Base-by-base conservation (phyloP, 2,329 filamentous ascomycete genomes). In the Fusarium scirpi region DNA sequence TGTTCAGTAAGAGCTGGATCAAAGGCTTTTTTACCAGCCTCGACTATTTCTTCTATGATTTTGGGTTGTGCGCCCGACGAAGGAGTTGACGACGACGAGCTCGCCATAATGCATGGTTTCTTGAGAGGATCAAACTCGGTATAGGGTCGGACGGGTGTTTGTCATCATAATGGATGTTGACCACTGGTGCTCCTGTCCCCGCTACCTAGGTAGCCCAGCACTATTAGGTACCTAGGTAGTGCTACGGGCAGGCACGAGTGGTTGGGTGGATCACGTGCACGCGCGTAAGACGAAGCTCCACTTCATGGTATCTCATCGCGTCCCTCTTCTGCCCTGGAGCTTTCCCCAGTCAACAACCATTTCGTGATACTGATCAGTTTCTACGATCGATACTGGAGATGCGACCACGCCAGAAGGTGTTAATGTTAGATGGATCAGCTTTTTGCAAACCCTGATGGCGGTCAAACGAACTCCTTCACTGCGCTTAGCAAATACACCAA, bases 1-100 rank as follows among this genome's bases (percentile, higher is more conserved):
- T 80, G 38, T 20, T 53, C 80, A 11, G 74, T 76, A 41, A 74
- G 70, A 10, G 76, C 73, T 4, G 86, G 85, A 53, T 84, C 79
- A 61, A 86, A 88, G 2, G 86, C 86, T 44, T 81, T 83, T 29
- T 79, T 83, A 7, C 83, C 86, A 16, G 80, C 75, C 43, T 82
- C 78, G 34, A 83, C 75, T 40, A 82, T 74, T 1, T 74, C 65
- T 32, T 82, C 77, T 24, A 78, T 71, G 32, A 82, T 67, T 22
- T 78, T 80, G 6, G 77, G 68, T 41, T 76, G 71, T 8, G 73
- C 34, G 15, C 56, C 58, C 27, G 65, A 20, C 18, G 68, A 57
- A 32, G 67, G 58, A 2, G 34, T 12, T n/a, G 49, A 53, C 8
- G 24, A 43, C 12, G 74, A 68, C 24, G 76, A 68, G 45, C 76